These are phyloP conservation scores for Moricandia moricandioides DNA, from an alignment of 345 rosid species.

Conservation along the genomic window DNA sequence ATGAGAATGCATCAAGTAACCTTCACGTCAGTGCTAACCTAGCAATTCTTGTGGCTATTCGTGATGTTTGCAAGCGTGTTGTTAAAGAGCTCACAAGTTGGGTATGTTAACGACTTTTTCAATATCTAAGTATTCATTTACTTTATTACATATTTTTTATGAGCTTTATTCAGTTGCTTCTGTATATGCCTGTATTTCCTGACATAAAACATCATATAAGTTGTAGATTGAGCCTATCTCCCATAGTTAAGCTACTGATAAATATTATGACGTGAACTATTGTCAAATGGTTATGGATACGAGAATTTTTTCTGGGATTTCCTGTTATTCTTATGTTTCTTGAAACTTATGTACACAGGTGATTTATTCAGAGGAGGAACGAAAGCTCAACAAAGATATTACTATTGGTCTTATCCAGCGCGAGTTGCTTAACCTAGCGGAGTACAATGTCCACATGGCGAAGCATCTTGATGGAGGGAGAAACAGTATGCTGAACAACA, in stretches of 20 bases:
- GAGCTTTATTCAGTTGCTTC: background rate
- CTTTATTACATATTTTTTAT: background rate
- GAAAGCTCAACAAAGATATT: slow-evolving; percentile 87
- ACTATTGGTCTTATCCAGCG: slow-evolving; percentile 79
- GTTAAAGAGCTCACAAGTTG: slow-evolving; percentile 95
- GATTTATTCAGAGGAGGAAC: slow-evolving; percentile 89
- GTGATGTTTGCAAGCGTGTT: slow-evolving; percentile 93
- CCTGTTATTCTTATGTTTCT: background rate
- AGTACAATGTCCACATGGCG: slow-evolving; percentile 91
- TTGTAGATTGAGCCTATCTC: background rate
- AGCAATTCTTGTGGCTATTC: slow-evolving; percentile 80
- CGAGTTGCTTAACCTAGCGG: slow-evolving; percentile 89
- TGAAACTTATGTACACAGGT: slow-evolving; percentile 49
- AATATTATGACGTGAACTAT: background rate
- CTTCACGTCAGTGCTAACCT: slow-evolving; percentile 75
- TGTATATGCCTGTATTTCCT: background rate
- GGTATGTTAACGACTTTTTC: slow-evolving; percentile 53
- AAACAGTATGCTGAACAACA: slow-evolving; percentile 58
- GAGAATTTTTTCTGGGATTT: background rate
- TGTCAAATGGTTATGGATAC: background rate
- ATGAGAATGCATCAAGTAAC: slow-evolving; percentile 76
- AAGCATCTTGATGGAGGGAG: slow-evolving; percentile 94
- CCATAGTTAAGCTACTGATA: slow-evolving; percentile 1
- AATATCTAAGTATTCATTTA: background rate
- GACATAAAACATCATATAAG: background rate